Conservation (phyloP, 1,284 basidiomycete genomes). For the Omphalotus olearius region DNA sequence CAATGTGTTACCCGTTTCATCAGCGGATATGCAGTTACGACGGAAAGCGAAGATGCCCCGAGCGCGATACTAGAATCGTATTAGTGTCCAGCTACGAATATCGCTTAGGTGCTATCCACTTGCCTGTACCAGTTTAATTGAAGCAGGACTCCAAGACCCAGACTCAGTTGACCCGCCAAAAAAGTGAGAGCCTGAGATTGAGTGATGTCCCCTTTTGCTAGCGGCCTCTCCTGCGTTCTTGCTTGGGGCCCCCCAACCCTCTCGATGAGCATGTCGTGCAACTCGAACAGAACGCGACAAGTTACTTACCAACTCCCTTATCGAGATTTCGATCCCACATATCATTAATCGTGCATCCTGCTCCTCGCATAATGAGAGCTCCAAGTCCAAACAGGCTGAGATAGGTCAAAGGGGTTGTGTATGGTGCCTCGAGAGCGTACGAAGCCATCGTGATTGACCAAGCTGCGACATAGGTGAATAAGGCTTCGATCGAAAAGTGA, state of each 20-base stretch:
- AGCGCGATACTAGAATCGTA: slow-evolving; percentile 68
- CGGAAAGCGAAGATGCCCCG: slow-evolving; percentile 84
- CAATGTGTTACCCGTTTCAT: slow-evolving; percentile 99
- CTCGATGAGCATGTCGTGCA: not conserved
- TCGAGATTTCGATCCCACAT: slow-evolving; percentile 97
- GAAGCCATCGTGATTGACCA: slow-evolving; percentile 97
- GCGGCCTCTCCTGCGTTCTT: slow-evolving; percentile 44
- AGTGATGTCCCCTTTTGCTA: slow-evolving; percentile 84
- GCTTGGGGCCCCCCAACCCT: slow-evolving; percentile 22
- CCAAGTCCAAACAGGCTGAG: slow-evolving; percentile 85
- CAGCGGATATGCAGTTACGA: slow-evolving; percentile 90
- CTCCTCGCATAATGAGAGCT: slow-evolving; percentile 94
- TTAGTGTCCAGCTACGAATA: not conserved
- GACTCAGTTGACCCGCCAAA: slow-evolving; percentile 79
- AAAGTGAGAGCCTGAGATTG: slow-evolving; percentile 78
- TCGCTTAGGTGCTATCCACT: slow-evolving; percentile 17
- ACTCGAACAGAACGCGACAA: not conserved
- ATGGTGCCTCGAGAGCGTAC: slow-evolving; percentile 66
- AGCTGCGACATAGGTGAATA: slow-evolving; percentile 42
- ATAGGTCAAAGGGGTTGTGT: slow-evolving; percentile 69
- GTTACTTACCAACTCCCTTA: slow-evolving; percentile 78
- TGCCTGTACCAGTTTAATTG: slow-evolving; percentile 96
- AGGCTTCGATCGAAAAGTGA: not conserved
- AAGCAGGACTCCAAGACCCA: slow-evolving; percentile 85
- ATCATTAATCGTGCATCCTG: slow-evolving; percentile 98